Base-by-base conservation (phyloP, 345 rosid species). In the Citrus australasica region DNA sequence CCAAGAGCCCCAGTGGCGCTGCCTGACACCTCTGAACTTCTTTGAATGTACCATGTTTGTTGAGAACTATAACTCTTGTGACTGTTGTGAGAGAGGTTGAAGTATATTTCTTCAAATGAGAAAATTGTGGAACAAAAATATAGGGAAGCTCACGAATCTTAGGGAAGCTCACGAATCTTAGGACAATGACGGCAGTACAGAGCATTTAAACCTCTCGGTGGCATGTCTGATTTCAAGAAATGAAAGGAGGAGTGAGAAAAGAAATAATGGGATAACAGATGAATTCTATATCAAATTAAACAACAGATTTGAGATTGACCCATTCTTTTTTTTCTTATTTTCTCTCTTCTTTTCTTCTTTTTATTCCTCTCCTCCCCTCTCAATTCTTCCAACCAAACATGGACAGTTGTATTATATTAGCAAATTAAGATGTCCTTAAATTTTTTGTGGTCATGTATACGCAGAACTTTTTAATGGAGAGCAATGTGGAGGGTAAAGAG, bases 11-110 rank as follows among this genome's bases (percentile, higher is more conserved):
- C 97, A 92, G 51, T 92, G 97, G 81, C 97, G 94, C 79, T 90
- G 97, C 89, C 97, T 89, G 87, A 92, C 97, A 80, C 97, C 97
- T 89, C 92, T 90, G 91, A 90, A 92, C 89, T 92, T 92, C 90
- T 89, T 92, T 75, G 93, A 79, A 38, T 86, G 89, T 71, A 81
- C 89, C 91, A 88, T 88, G n/a, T 46, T 46, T 56, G 67, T 25
- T n/a, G 27, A 32, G 8, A 42, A 69, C 48, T 13, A 53, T 53
- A 21, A 33, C 42, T 8, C 13, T 24, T n/a, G 28, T 6, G 46
- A 67, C 1, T 7, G 13, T 6, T 30, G 22, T 21, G n/a, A 11
- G 69, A 63, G 61, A 62, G 53, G 55, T 17, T 42, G 42, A 46
- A 22, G 51, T 9, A 78, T 58, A 66, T 56, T 27, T n/a, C 16